phyloP scores from a whole-genome alignment of 1,284 basidiomycete genomes.

The Dichomitus squalens region DNA sequence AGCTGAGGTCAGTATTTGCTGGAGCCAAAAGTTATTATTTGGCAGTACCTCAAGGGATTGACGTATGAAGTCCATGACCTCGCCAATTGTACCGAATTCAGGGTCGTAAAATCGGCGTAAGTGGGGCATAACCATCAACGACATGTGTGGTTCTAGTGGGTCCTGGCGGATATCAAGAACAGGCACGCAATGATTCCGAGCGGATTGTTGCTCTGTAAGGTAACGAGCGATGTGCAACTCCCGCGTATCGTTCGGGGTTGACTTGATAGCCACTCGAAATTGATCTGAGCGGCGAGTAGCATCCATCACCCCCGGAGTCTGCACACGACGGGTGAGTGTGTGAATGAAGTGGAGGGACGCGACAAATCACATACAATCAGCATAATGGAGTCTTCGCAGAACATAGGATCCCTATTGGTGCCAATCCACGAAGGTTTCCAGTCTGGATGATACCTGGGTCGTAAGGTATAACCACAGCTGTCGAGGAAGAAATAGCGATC shows the following conservation, averaged over 20 bases:
- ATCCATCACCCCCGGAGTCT: slow-evolving; percentile 23
- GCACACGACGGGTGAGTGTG: not conserved
- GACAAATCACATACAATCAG: not conserved
- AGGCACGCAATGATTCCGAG: slow-evolving; percentile 23
- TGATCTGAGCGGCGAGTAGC: slow-evolving; percentile 24
- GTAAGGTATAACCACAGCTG: slow-evolving; percentile 10
- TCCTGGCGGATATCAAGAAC: slow-evolving; percentile 24
- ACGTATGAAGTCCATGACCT: slow-evolving; percentile 31
- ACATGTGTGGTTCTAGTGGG: slow-evolving; percentile 2
- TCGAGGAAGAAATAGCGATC: slow-evolving; percentile 2
- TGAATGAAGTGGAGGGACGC: too few species aligned
- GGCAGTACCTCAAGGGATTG: slow-evolving; percentile 30
- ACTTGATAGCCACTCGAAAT: slow-evolving; percentile 26
- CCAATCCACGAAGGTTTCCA: slow-evolving; percentile 18
- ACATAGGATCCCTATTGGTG: slow-evolving; percentile 1
- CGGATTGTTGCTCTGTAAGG: slow-evolving; percentile 3
- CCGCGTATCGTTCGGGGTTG: not conserved
- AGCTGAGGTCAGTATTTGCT: not conserved
- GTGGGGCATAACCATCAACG: slow-evolving; percentile 31
- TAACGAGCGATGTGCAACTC: slow-evolving; percentile 17
- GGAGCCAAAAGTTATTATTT: too few species aligned
- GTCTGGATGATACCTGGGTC: slow-evolving; percentile 10
- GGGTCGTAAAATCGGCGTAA: slow-evolving; percentile 28
- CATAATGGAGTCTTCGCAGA: slow-evolving; percentile 12
- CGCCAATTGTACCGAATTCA: slow-evolving; percentile 22